Base-by-base conservation (phyloP, 2,329 filamentous ascomycete species). In the Coniella lustricola region DNA sequence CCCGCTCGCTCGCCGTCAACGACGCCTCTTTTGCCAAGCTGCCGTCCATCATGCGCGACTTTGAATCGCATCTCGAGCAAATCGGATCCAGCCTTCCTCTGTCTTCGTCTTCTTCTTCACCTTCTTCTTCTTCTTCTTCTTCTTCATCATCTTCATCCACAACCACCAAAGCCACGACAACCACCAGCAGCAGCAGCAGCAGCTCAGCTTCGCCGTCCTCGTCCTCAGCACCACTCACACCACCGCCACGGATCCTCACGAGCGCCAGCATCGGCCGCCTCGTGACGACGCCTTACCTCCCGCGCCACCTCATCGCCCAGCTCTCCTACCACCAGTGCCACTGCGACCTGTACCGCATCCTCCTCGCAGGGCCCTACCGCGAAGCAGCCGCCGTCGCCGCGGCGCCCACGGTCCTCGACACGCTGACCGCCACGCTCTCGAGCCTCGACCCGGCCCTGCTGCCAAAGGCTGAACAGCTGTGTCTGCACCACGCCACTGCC, bases 291-390 rank as follows among this genome's bases (percentile, higher is more conserved):
- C 54, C 51, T 1, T 60, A 56, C 56, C 52, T 57, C 7, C 46
- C 56, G 4, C 32, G 56, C 2, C 54, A 53, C 25, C 51, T 67
- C n/a, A 60, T 65, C 56, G 49, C 66, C 7, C 62, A 64, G 49
- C 54, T 62, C 16, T 67, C 63, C 1, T 72, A 64, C 57, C 67
- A 71, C 16, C 68, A 72, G 40, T 67, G 63, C 10, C 64, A 71
- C 45, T 71, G 67, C 53, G 70, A 73, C 41, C 51, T 73, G 4
- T 71, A 72, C 46, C 67, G 70, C 2, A 62, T 71, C n/a, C 62
- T 71, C 4, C 54, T 73, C 3, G 61, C 62, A 2, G 66, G 63
- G 5, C 25, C 5, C 12, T 72, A 67, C 37, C 64, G 63, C 3
- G 69, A 72, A 39, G 63, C 67, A 0, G 65, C 69, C 0, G 68